Conservation (phyloP, 108 stramenopile genomes). For the Cylindrotheca closterium region DNA sequence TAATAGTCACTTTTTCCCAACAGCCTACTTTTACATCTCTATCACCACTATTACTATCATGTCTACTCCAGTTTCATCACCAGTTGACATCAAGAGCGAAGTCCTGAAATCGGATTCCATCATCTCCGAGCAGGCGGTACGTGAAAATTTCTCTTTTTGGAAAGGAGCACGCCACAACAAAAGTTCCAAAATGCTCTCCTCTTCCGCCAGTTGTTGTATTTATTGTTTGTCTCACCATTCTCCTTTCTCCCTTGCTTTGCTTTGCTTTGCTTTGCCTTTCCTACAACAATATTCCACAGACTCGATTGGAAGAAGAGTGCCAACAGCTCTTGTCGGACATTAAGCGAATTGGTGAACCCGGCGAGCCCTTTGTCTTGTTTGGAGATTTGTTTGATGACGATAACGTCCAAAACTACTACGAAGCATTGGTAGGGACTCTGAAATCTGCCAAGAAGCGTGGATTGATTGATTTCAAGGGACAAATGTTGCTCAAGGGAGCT, state of each 20-base stretch:
- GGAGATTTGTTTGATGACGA: constrained; percentile 85
- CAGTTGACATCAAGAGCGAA: constrained; percentile 12
- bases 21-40: no score
- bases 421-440: constrained; percentile 86
- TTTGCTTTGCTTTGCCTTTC: background rate
- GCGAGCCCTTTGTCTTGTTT: constrained; percentile 59
- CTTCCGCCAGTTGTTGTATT: background rate
- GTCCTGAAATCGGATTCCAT: constrained; percentile 17
- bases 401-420: constrained; percentile 77
- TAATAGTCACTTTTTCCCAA: no score
- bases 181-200: no score
- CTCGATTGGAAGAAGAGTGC: constrained; percentile 55
- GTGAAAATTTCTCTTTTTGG: constrained; percentile 2
- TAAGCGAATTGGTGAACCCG: constrained; percentile 44
- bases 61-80: no score
- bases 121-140: constrained; percentile 33
- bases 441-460: constrained; percentile 82
- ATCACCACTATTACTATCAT: no score
- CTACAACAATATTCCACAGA: no score
- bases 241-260: background rate
- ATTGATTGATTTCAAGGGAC: constrained; percentile 77
- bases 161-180: no score
- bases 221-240: background rate
- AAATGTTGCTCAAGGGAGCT: constrained; percentile 83
- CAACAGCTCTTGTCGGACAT: constrained; percentile 59